Evolutionary conservation across 2,329 filamentous ascomycete species (phyloP).

Genomic region (Didymosphaeria variabile): DNA sequence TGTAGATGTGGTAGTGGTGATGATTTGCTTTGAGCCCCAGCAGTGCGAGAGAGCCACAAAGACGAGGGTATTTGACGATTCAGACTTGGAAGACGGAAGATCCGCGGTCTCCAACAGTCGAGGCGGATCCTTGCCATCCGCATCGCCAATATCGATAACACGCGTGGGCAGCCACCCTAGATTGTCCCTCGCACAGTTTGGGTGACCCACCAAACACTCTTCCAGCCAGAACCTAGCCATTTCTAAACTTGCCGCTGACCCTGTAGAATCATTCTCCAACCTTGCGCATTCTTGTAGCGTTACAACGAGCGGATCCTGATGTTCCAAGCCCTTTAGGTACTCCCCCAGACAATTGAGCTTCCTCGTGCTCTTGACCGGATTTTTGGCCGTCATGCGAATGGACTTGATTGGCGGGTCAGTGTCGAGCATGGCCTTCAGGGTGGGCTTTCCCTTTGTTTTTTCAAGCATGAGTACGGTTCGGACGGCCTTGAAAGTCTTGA

Average conservation of each 20-base stretch:
- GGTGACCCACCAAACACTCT: constrained; percentile 23
- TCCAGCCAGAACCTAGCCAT: constrained; percentile 31
- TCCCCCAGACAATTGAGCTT: neutral
- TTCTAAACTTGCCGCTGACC: constrained; percentile 29
- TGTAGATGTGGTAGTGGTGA: constrained; percentile 28
- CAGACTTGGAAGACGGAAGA: constrained; percentile 9
- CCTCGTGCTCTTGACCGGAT: neutral
- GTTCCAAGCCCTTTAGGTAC: too few species aligned
- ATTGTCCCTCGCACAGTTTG: constrained; percentile 17
- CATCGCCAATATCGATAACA: constrained; percentile 28
- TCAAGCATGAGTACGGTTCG: neutral
- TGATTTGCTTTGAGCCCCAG: constrained; percentile 32
- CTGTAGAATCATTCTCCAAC: constrained; percentile 27
- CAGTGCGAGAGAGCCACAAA: constrained; percentile 36
- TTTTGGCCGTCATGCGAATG: neutral
- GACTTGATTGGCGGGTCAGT: neutral
- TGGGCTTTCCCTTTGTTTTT: neutral
- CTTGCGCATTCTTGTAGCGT: too few species aligned
- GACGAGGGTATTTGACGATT: constrained; percentile 18
- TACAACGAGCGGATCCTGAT: too few species aligned
- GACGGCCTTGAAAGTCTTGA: neutral
- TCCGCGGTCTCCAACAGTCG: constrained; percentile 24
- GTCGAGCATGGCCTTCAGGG: neutral
- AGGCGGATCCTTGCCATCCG: too few species aligned
- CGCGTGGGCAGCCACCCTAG: constrained; percentile 28